Base-by-base conservation (phyloP, 768 basidiomycete genomes). In the Termitomyces sp. region DNA sequence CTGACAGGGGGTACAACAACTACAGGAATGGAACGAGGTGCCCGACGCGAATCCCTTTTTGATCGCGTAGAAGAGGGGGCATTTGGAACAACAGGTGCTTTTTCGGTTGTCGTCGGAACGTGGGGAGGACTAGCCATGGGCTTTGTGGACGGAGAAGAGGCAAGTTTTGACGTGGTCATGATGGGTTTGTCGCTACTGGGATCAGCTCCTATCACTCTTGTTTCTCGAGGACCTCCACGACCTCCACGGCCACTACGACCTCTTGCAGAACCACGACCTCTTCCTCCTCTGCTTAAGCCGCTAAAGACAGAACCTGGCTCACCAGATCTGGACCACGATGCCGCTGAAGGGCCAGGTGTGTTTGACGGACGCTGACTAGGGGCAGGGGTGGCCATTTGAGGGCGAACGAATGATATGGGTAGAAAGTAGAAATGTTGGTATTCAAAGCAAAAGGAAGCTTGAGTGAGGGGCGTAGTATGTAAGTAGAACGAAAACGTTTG, bases 241-340 rank as follows among this genome's bases (percentile, higher is more conserved):
- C 72, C 62, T 16, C 73, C 65, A 35, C 74, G 18, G 3, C 74
- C 65, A 50, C 72, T 68, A 57, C 75, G 62, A 36, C 67, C 60
- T 20, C 61, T 52, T 48, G 66, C 67, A 46, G 65, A 57, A 35
- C 66, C 62, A 10, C 69, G 67, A 18, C 73, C 71, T 59, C 76
- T 65, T 18, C 70, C 68, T 49, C 66, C 60, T 50, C 71, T 73
- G 59, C 69, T 67, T 29, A 75, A 64, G 42, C 78, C 78, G 60
- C 70, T 75, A 59, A 80, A 80, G 32, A 79, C 73, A 32, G 77
- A 71, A 7, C 76, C 78, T 47, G 75, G 70, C 43, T 82, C 83
- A 46, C 70, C 73, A n/a, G 69, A 62, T 46, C 71, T 72, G 40
- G 63, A 67, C 81, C 82, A 81, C 51, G 72, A 67, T 32, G 63